A percentile compares a stretch with the other conserved stretches of the same genome.
These are phyloP conservation scores for Neurospora crassa DNA, from an alignment of 2,329 filamentous ascomycete genomes.

Conservation along the genomic window DNA sequence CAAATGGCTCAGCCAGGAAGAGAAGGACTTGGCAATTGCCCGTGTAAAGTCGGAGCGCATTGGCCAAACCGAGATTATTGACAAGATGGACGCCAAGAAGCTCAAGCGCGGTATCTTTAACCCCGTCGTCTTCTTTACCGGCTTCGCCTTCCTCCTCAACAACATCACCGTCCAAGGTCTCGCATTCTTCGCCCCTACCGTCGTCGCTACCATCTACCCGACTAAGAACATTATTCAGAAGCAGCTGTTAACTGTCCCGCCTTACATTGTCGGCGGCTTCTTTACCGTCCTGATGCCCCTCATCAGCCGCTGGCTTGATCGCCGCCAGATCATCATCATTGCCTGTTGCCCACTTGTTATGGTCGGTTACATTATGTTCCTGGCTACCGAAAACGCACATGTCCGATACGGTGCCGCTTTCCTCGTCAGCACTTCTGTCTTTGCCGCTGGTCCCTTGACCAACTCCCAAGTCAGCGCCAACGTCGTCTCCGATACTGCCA, in stretches of 20 bases:
- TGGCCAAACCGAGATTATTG: slow-evolving; percentile 47
- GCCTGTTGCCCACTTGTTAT: slow-evolving; percentile 50
- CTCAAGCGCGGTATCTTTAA: slow-evolving; percentile 52
- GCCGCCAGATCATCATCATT: slow-evolving; percentile 51
- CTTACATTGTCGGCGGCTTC: slow-evolving; percentile 57
- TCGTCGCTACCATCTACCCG: slow-evolving; percentile 60
- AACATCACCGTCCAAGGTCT: slow-evolving; percentile 66
- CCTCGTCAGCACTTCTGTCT: slow-evolving; percentile 52
- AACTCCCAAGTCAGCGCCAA: slow-evolving; percentile 60
- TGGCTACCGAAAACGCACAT: slow-evolving; percentile 38
- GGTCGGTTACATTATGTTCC: slow-evolving; percentile 59
- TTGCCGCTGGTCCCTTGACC: slow-evolving; percentile 51
- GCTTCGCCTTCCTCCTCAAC: slow-evolving; percentile 52
- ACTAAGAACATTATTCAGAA: slow-evolving; percentile 44
- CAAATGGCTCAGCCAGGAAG: slow-evolving; percentile 51
- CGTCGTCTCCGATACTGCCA: slow-evolving; percentile 58
- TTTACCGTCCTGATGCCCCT: slow-evolving; percentile 51
- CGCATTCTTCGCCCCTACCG: slow-evolving; percentile 63
- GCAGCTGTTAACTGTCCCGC: slow-evolving; percentile 61
- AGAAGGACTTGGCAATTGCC: slow-evolving; percentile 49
- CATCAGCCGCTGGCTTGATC: slow-evolving; percentile 49
- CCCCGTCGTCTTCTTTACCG: slow-evolving; percentile 41
- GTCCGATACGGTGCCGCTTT: slow-evolving; percentile 61
- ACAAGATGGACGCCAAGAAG: slow-evolving; percentile 39
- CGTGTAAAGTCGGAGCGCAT: slow-evolving; percentile 55